Evolutionary conservation across 2,329 filamentous ascomycete genomes (phyloP).

Genomic region (Sphaerostilbella broomeana): DNA sequence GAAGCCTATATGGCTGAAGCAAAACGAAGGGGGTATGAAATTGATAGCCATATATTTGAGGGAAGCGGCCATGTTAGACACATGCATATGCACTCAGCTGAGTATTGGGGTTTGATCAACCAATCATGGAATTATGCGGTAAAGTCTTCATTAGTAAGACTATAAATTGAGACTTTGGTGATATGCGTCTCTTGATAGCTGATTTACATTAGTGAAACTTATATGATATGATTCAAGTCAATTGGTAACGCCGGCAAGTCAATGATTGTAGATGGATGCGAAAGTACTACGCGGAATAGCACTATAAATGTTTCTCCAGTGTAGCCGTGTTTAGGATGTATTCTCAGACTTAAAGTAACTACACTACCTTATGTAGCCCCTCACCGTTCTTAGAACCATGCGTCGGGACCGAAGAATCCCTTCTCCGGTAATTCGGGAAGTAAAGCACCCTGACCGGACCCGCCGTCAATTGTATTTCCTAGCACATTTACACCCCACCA

Average conservation of each 20-base stretch:
- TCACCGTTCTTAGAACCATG: conserved; percentile 11
- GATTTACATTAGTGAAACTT: too few species aligned
- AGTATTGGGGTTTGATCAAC: conserved; percentile 49
- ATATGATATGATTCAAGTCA: too few species aligned
- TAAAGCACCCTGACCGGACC: conserved; percentile 7
- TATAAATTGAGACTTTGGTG: too few species aligned
- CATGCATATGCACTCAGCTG: conserved; percentile 47
- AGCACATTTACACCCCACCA: conserved; percentile 36
- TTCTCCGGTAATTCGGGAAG: conserved; percentile 8
- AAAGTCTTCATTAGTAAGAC: too few species aligned
- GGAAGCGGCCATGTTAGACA: conserved; percentile 56
- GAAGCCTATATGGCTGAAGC: conserved; percentile 47
- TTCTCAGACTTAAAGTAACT: too few species aligned
- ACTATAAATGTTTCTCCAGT: too few species aligned
- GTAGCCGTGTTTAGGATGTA: too few species aligned
- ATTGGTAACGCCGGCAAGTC: too few species aligned
- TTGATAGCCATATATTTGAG: conserved; percentile 47
- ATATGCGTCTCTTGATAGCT: too few species aligned
- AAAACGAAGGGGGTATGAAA: conserved; percentile 40
- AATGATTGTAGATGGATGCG: too few species aligned
- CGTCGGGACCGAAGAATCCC: conserved; percentile 13
- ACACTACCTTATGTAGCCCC: too few species aligned
- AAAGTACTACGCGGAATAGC: too few species aligned
- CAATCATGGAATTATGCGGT: conserved; percentile 25
- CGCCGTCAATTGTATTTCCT: conserved; percentile 12